Base-by-base conservation (phyloP, 352 stramenopile species). In the Globisporangium iwayamae region DNA sequence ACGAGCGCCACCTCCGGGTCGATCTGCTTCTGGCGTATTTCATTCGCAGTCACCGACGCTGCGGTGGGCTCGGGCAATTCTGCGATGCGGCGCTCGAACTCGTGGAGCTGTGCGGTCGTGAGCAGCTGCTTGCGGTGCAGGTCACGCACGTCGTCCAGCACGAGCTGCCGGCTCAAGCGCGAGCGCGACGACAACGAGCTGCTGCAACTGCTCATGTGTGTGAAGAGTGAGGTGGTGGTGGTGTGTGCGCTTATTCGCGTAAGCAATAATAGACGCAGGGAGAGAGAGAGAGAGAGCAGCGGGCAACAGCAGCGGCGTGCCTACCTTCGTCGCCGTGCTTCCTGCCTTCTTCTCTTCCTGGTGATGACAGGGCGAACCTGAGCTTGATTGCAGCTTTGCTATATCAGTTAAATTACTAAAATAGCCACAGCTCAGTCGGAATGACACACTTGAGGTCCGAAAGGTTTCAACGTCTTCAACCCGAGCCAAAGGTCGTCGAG, bases 61-160 rank as follows among this genome's bases (percentile, higher is more conserved):
- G 47, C 16, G 4, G 28, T 58, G 5, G 38, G 54, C 30, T 25
- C 8, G 8, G 45, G 47, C 13, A 67, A 56, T 30, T 16, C 46
- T 30, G 25, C 13, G 5, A 70, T 47, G n/a, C 52, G 51, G 36
- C 48, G 11, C 53, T 79, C 71, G 39, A 70, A 81, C 41, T 80
- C 67, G 5, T 61, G 47, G 1, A 76, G 69, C 62, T 83, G 66
- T 20, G 67, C 66, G 18, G 18, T 38, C 2, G 59, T 56, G 48
- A 91, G 63, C 38, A 76, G 45, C 20, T 63, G 62, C 8, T 76
- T 77, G 16, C 52, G 64, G 34, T 75, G 64, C 45, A 87, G 70
- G 54, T 82, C 75, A 18, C 63, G 69, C 39, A 64, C 73, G 65
- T 83, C 69, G 47, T 60, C 64, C 11, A 78, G 56, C 22, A 87